Percentiles rank a stretch among this genome's conserved stretches.
Evolutionary conservation across 164 flowering plant genomes (phyloP).

Genomic region (Aristolochia contorta): DNA sequence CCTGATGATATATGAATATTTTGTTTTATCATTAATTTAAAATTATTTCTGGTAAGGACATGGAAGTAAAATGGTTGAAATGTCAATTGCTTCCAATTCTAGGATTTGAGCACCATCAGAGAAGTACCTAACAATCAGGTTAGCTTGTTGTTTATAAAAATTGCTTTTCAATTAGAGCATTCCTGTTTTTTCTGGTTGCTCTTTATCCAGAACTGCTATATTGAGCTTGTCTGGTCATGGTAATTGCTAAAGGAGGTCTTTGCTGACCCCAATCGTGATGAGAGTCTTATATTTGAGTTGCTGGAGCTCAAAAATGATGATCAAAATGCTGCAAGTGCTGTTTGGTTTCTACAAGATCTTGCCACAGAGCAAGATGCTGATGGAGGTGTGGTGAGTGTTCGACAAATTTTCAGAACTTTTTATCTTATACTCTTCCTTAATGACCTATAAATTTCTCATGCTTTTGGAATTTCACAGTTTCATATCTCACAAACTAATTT

Average conservation of each 20-base stretch:
- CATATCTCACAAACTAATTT: too few species aligned
- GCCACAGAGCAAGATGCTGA: slow-evolving; percentile 78
- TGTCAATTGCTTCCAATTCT: slow-evolving; percentile 5
- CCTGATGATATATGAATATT: neutral
- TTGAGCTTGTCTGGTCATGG: neutral
- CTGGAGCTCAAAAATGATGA: slow-evolving; percentile 72
- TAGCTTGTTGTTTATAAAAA: neutral
- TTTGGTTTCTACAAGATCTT: slow-evolving; percentile 83
- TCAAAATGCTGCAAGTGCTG: slow-evolving; percentile 56
- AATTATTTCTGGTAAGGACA: neutral
- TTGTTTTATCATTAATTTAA: neutral
- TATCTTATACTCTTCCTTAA: too few species aligned
- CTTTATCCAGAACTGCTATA: too few species aligned
- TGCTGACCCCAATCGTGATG: slow-evolving; percentile 77
- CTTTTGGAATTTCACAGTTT: too few species aligned
- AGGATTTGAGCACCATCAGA: slow-evolving; percentile 80
- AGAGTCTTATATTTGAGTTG: slow-evolving; percentile 70
- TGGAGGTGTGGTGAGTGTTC: slow-evolving; percentile 32
- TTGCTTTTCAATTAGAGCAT: neutral
- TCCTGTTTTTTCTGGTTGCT: neutral
- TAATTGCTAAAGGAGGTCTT: slow-evolving; percentile 51
- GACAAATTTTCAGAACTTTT: neutral
- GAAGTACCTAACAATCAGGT: slow-evolving; percentile 96
- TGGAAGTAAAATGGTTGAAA: neutral
- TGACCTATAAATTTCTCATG: too few species aligned